Conservation (phyloP, 2,329 filamentous ascomycete species). For the Thyridium curvatum region DNA sequence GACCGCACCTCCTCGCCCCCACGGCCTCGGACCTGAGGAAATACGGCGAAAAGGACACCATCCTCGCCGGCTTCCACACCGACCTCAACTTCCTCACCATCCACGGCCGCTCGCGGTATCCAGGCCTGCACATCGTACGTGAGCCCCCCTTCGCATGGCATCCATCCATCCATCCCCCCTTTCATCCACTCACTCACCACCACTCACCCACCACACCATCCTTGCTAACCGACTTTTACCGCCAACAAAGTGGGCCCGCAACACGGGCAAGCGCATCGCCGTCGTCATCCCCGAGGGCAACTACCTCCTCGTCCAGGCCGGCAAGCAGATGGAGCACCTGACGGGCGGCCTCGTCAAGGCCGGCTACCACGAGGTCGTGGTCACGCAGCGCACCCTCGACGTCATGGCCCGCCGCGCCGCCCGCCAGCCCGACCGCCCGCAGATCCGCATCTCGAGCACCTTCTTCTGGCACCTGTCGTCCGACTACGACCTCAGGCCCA, state of each 20-base stretch:
- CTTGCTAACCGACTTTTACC: too few relatives aligned
- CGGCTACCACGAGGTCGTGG: slow-evolving; percentile 56
- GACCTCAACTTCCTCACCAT: slow-evolving; percentile 61
- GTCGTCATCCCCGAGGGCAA: slow-evolving; percentile 53
- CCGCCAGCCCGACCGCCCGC: slow-evolving; percentile 40
- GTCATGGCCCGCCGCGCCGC: slow-evolving; percentile 35
- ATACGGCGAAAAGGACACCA: slow-evolving; percentile 48
- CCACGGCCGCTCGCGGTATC: slow-evolving; percentile 56
- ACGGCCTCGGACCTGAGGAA: slow-evolving; percentile 51
- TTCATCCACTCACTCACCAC: too few relatives aligned
- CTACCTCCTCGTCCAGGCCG: slow-evolving; percentile 54
- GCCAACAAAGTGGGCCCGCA: slow-evolving; percentile 43
- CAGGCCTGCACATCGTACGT: slow-evolving; percentile 45
- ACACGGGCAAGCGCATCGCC: slow-evolving; percentile 52
- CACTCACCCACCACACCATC: too few relatives aligned
- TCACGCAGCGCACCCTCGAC: slow-evolving; percentile 44
- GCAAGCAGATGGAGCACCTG: slow-evolving; percentile 57
- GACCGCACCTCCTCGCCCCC: slow-evolving; percentile 55
- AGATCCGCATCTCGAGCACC: slow-evolving; percentile 52
- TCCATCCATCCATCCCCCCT: too few relatives aligned
- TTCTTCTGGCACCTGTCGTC: slow-evolving; percentile 56
- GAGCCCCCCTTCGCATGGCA: too few relatives aligned
- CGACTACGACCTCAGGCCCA: slow-evolving; percentile 47
- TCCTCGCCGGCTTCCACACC: slow-evolving; percentile 58
- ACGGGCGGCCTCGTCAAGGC: slow-evolving; percentile 56